Conservation (phyloP, 129 eudicot species). For the Lactuca saligna region DNA sequence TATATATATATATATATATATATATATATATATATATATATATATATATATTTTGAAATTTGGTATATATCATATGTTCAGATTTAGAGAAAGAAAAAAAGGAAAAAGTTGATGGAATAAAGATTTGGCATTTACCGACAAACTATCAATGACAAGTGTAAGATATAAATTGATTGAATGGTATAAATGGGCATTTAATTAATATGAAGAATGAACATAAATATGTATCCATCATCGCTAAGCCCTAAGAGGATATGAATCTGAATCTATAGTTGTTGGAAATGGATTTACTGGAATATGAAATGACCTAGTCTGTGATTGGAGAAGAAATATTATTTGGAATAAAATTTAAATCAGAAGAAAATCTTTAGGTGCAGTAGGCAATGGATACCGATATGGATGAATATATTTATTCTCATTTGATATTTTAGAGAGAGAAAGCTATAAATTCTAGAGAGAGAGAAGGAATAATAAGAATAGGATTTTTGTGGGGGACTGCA, state of each 20-base stretch:
- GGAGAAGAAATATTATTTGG: conserved; percentile 14
- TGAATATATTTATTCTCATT: conserved; percentile 22
- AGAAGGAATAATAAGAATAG: conserved; percentile 25
- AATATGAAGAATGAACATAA: neutral
- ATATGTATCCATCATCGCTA: conserved; percentile 2
- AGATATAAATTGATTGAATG: conserved; percentile 21
- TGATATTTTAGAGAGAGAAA: conserved; percentile 21
- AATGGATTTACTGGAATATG: conserved; percentile 26
- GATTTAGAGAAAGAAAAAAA: neutral
- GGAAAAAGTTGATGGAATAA: neutral
- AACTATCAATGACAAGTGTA: conserved; percentile 15
- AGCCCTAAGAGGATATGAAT: conserved; percentile 22
- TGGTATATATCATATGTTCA: too few relatives aligned
- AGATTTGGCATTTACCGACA: conserved; percentile 21
- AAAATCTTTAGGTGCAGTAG: conserved; percentile 13
- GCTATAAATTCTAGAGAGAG: conserved; percentile 16
- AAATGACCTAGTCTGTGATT: conserved; percentile 18
- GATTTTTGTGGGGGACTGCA: conserved; percentile 38
- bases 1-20: too few relatives aligned
- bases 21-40: too few relatives aligned
- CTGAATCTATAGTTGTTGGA: conserved; percentile 34
- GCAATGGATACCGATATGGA: conserved; percentile 11
- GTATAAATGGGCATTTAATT: conserved; percentile 12
- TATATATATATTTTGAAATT: too few relatives aligned
- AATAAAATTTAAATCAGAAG: neutral